These are phyloP conservation scores for Torulaspora gathmanii DNA, from an alignment of 805 yeast genomes.

Conservation along the genomic window DNA sequence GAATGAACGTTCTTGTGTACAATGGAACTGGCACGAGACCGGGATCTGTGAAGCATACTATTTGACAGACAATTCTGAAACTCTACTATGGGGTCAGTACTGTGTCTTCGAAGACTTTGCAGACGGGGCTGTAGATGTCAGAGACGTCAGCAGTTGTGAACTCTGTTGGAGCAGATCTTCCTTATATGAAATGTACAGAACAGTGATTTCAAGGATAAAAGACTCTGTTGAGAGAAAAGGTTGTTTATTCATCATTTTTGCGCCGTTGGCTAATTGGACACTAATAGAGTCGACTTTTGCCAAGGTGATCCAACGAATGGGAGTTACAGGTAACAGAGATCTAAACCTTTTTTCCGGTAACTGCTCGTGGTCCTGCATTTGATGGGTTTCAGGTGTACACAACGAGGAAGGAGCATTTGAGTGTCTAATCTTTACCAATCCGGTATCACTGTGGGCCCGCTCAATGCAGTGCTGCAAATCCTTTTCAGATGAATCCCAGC, in stretches of 20 bases:
- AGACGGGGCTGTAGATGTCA: conserved; percentile 81
- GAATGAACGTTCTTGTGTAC: conserved; percentile 72
- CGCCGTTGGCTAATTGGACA: conserved; percentile 90
- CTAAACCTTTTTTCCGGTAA: conserved; percentile 77
- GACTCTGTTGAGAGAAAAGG: conserved; percentile 65
- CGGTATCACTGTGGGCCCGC: conserved; percentile 5
- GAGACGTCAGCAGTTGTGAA: conserved; percentile 76
- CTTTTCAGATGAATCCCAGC: conserved; percentile 7
- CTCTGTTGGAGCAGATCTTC: conserved; percentile 97
- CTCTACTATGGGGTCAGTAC: conserved; percentile 85
- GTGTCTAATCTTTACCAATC: conserved; percentile 7
- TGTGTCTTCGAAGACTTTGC: conserved; percentile 56
- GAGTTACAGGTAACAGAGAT: conserved; percentile 83
- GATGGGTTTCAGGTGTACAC: conserved; percentile 6
- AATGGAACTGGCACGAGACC: conserved; percentile 77
- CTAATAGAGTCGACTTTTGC: conserved; percentile 76
- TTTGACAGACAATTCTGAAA: conserved; percentile 72
- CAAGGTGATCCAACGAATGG: conserved; percentile 63
- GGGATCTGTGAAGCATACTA: conserved; percentile 78
- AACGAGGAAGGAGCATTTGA: too few species aligned
- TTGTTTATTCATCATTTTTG: conserved; percentile 80
- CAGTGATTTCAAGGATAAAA: conserved; percentile 59
- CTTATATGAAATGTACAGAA: conserved; percentile 72
- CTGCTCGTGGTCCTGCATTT: conserved; percentile 68
- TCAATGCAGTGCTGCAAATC: conserved; percentile 9